A percentile compares a stretch with the other conserved stretches of the same genome.
Evolutionary conservation across 2,329 filamentous ascomycete species (phyloP).

Genomic region (Fusarium humuli): DNA sequence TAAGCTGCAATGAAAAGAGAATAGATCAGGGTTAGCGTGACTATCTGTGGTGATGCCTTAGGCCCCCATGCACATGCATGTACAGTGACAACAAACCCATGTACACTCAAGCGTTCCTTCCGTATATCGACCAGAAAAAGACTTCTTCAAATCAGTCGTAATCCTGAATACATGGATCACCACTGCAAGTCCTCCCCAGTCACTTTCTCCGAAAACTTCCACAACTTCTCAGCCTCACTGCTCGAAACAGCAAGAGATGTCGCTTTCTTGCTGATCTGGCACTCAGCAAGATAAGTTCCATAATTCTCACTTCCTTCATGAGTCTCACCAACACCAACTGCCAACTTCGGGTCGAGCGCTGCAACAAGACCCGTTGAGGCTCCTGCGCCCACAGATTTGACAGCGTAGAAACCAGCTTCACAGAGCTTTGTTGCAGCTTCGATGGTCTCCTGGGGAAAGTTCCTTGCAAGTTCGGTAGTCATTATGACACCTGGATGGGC

Average conservation of each 20-base stretch:
- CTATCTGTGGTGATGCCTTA: too few species aligned
- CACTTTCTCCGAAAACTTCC: conserved; percentile 10
- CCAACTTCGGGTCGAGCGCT: conserved; percentile 1
- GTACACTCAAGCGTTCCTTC: not conserved
- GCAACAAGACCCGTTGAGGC: conserved; percentile 20
- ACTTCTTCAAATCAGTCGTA: not conserved
- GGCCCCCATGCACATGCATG: too few species aligned
- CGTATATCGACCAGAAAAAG: not conserved
- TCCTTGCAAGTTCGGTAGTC: not conserved
- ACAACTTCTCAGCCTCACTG: conserved; percentile 15
- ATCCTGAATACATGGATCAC: not conserved
- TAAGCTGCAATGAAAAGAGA: too few species aligned
- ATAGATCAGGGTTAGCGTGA: too few species aligned
- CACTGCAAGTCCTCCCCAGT: conserved; percentile 1
- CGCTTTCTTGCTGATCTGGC: not conserved
- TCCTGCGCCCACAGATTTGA: not conserved
- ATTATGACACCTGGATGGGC: conserved; percentile 8
- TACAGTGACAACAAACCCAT: not conserved
- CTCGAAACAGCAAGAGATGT: conserved; percentile 1
- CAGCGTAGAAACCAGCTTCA: not conserved
- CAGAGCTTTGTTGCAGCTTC: not conserved
- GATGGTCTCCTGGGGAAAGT: not conserved
- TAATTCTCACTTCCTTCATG: not conserved
- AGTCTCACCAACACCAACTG: not conserved
- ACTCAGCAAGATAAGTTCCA: conserved; percentile 4